Base-by-base conservation (phyloP, 768 basidiomycete genomes). In the Mycena sanguinolenta region DNA sequence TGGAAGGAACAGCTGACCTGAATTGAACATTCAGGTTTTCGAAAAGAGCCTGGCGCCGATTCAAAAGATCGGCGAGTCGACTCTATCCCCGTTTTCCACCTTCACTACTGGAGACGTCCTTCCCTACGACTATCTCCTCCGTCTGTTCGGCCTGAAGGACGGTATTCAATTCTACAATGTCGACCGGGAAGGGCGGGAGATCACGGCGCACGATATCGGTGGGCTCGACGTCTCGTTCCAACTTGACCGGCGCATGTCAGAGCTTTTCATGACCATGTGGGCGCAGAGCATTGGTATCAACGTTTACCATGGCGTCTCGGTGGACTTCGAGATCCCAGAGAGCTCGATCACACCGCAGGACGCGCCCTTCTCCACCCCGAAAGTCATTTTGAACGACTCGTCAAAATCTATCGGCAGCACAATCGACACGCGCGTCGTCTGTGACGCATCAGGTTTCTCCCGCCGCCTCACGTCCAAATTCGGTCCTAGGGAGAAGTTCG, bases 21-120 rank as follows among this genome's bases (percentile, higher is more conserved):
- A 73, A 19, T 28, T 66, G 64, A 70, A 63, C 23, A 73, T 73
- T 38, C 50, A 63, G 19, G 38, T 73, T n/a, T 73, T 66, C 34
- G 69, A 73, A 46, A 73, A 73, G 65, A 65, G 49, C 36, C 61
- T 34, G 23, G 57, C 63, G 21, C 69, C 72, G n/a, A 30, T 46
- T 19, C 65, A 67, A 50, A 73, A 73, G 52, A 70, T 70, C 46
- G 65, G 69, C 5, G 53, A 58, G n/a, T 49, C 57, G 12, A 70
- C 67, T 1, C 58, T 65, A 23, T 64, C 63, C 3, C 53, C 63
- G 2, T 64, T 64, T 55, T 61, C 67, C 54, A 63, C 61, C 23
- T 69, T 63, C 54, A 69, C 67, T 8, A 69, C 38, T 42, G 67
- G 67, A 32, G 54, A 44, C 5, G 21, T 69, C 39, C 54, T 69